Evolutionary conservation across 169 alveolate genomes (phyloP).

Genomic region (Babesia caballi): DNA sequence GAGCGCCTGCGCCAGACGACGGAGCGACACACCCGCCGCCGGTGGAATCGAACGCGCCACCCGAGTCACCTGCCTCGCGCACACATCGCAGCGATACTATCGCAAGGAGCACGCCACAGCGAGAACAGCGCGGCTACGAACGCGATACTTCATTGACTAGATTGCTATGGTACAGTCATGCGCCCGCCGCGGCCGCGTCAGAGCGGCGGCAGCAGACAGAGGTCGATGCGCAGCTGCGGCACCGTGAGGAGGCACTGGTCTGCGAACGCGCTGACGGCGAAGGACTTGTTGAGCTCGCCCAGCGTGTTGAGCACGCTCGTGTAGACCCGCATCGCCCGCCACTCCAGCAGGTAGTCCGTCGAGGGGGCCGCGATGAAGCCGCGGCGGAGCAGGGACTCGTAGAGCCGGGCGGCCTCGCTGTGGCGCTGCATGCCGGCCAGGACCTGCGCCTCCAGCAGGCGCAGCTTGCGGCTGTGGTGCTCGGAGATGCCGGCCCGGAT

Average conservation of each 20-base stretch:
- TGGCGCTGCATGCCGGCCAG: constrained; percentile 22
- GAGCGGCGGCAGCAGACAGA: constrained; percentile 49
- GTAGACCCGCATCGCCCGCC: constrained; percentile 24
- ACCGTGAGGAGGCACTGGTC: constrained; percentile 41
- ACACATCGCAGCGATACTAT: background rate
- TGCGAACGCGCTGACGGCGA: constrained; percentile 32
- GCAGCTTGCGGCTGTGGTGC: constrained; percentile 27
- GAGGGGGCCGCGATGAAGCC: constrained; percentile 17
- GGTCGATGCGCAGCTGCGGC: constrained; percentile 42
- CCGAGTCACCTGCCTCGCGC: background rate
- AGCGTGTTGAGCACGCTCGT: constrained; percentile 30
- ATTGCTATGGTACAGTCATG: background rate
- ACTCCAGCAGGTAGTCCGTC: constrained; percentile 50
- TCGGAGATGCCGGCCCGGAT: background rate
- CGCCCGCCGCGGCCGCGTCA: background rate
- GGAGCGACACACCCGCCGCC: background rate
- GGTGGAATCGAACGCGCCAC: constrained; percentile 12
- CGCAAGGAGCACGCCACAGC: background rate
- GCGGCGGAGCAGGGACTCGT: constrained; percentile 11
- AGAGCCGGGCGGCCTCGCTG: constrained; percentile 12
- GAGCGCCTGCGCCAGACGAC: background rate
- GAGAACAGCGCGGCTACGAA: no score
- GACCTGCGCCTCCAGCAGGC: constrained; percentile 31
- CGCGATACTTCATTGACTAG: no score
- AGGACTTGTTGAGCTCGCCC: constrained; percentile 20